Base-by-base conservation (phyloP, 306 rosid species). In the Arachis hypogaea region DNA sequence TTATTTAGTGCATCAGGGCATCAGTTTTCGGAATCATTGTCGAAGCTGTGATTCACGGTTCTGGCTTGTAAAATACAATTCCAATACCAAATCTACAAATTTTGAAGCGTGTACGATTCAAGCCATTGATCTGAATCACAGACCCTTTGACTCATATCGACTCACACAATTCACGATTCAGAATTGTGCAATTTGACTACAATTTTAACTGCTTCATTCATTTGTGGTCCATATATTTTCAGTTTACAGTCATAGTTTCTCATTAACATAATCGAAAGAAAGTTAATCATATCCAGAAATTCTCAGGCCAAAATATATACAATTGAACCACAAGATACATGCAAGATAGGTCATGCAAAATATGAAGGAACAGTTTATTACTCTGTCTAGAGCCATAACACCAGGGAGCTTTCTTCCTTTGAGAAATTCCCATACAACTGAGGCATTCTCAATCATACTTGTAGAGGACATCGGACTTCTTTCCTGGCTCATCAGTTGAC, bases 361-460 rank as follows among this genome's bases (percentile, higher is more conserved):
- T 22, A 76, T 33, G 38, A 33, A 33, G 38, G 38, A 33, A 33
- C 38, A 4, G 38, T 33, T 33, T 33, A 33, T 33, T 84, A 94
- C 98, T 69, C 85, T 89, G 80, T 91, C 98, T 18, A 91, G 73
- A 68, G 96, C 97, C 73, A 72, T 55, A 71, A 88, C 85, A 47
- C 95, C 97, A 4, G 97, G 97, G 66, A 91, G 97, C 80, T 86
- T 90, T 82, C 93, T 86, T 81, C 94, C 91, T 83, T 92, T 89
- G 75, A 94, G 89, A 88, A 86, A 89, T 77, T 88, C 95, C 98
- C 98, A 91, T 70, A 89, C 84, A 67, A 84, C 95, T 4, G 98
- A 88, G 82, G 96, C 93, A 85, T 84, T 83, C 78, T 81, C 86
- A 68, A 94, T 29, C 82, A 75, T 81, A 73, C 71, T 81, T 77